Conservation (phyloP, 2,329 filamentous ascomycete species). For the Hortaea werneckii region DNA sequence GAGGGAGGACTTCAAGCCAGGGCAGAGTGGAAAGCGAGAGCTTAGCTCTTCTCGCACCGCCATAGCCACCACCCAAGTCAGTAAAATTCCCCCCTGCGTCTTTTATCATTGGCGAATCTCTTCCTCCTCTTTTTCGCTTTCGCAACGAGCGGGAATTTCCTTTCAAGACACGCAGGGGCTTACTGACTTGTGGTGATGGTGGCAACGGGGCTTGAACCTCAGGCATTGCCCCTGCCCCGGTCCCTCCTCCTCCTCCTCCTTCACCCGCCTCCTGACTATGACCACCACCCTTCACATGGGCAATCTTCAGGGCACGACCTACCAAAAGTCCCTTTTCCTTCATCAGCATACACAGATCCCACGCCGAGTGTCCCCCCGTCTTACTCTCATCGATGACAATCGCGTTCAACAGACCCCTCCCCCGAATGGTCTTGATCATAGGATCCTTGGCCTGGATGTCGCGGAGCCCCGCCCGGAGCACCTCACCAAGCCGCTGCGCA, state of each 20-base stretch:
- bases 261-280: no score
- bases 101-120: no score
- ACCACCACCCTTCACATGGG: conserved; percentile 21
- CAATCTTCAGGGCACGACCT: conserved; percentile 31
- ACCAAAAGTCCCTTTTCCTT: conserved; percentile 92
- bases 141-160: no score
- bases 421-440: conserved; percentile 72
- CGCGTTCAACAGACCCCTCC: conserved; percentile 90
- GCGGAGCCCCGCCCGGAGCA: conserved; percentile 70
- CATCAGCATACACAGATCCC: conserved; percentile 92
- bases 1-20: no score
- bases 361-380: conserved; percentile 76
- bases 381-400: conserved; percentile 89
- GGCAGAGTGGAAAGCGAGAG: no score
- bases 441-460: conserved; percentile 58
- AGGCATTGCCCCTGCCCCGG: not conserved
- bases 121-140: no score
- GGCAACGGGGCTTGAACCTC: not conserved
- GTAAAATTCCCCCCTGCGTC: no score
- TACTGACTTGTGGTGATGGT: not conserved
- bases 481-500: conserved; percentile 67
- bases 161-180: not conserved
- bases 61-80: no score
- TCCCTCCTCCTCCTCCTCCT: not conserved
- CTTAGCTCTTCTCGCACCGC: no score